These are phyloP conservation scores for Kazachstania viticola DNA, from an alignment of 805 yeast species.

Conservation along the genomic window DNA sequence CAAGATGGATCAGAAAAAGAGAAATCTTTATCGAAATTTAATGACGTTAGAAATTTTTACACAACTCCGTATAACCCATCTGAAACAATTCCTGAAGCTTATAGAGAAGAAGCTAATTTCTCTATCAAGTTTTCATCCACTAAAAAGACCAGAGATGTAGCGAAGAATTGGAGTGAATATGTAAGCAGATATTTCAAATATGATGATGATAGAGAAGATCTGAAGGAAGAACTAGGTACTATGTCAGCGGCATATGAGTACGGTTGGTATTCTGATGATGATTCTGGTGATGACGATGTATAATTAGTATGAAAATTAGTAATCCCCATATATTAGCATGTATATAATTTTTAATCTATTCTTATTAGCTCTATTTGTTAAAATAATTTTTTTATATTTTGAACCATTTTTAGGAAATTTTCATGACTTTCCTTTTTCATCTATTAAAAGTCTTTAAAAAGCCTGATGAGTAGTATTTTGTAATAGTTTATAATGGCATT, in stretches of 20 bases:
- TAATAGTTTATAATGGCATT: too few species aligned
- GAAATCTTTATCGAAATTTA: background rate
- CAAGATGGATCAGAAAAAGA: background rate
- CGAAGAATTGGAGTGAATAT: constrained; percentile 22
- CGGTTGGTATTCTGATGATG: constrained; percentile 41
- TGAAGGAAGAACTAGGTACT: constrained; percentile 37
- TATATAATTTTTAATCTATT: background rate
- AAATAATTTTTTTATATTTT: too few species aligned
- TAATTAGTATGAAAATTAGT: background rate
- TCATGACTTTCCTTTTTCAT: too few species aligned
- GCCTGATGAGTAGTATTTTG: too few species aligned
- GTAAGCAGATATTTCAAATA: constrained; percentile 23
- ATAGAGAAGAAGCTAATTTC: constrained; percentile 5
- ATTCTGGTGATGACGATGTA: constrained; percentile 29
- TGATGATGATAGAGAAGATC: constrained; percentile 41
- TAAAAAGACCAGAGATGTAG: constrained; percentile 22
- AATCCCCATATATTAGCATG: background rate
- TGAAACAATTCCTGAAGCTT: constrained; percentile 20
- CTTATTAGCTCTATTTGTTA: too few species aligned
- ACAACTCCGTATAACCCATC: constrained; percentile 17
- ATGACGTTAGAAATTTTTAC: constrained; percentile 3
- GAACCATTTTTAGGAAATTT: too few species aligned
- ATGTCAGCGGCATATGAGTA: constrained; percentile 37
- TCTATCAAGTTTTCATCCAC: constrained; percentile 11
- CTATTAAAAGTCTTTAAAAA: too few species aligned